Evolutionary conservation across 2,329 filamentous ascomycete species (phyloP).

Genomic region (Epichloe typhina): DNA sequence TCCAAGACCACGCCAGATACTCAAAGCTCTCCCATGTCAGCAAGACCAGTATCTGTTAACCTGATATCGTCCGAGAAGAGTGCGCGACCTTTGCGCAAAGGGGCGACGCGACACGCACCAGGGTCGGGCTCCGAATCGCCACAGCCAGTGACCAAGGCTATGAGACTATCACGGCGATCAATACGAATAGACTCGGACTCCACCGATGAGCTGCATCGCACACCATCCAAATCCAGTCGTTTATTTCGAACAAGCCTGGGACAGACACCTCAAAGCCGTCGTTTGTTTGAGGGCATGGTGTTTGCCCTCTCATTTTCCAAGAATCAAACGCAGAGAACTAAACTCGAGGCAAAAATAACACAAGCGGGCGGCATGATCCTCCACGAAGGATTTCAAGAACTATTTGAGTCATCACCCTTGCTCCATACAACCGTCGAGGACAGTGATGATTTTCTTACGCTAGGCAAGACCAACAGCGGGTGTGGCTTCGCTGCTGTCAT

Average conservation of each 20-base stretch:
- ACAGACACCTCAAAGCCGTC: conserved; percentile 13
- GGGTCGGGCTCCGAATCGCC: conserved; percentile 14
- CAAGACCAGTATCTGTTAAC: conserved; percentile 10
- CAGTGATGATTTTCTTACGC: conserved; percentile 27
- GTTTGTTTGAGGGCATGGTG: conserved; percentile 65
- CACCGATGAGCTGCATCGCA: conserved; percentile 34
- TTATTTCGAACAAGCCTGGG: conserved; percentile 16
- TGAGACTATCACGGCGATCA: conserved; percentile 12
- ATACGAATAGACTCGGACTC: conserved; percentile 27
- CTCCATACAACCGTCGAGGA: conserved; percentile 18
- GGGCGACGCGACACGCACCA: conserved; percentile 4
- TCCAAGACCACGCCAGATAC: conserved; percentile 23
- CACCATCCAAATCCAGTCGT: conserved; percentile 20
- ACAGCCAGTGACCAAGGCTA: conserved; percentile 11
- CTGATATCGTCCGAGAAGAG: conserved; percentile 13
- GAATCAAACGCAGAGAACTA: conserved; percentile 26
- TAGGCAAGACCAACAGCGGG: conserved; percentile 38
- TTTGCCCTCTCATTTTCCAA: conserved; percentile 68
- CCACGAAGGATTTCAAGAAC: conserved; percentile 62
- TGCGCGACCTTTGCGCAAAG: conserved; percentile 10
- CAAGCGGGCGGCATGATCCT: conserved; percentile 62
- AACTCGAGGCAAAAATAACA: conserved; percentile 48
- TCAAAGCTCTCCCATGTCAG: conserved; percentile 17
- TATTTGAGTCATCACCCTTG: conserved; percentile 47
- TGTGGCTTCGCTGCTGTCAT: conserved; percentile 76